Conservation (phyloP, 192 early-diverging fungal genomes). For the Coemansia biformis region DNA sequence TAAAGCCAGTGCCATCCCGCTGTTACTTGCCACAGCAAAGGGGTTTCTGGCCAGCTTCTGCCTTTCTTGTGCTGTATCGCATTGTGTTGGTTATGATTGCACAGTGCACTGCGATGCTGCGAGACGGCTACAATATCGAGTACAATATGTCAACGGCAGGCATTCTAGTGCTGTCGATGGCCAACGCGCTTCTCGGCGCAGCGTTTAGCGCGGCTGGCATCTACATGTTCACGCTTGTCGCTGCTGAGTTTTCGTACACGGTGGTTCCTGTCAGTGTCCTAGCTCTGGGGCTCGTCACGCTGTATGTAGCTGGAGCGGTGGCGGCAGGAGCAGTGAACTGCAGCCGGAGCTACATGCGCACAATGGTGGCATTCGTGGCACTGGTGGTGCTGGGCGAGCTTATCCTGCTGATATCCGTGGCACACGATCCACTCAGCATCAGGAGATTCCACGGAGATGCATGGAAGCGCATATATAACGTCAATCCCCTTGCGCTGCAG, state of each 20-base stretch:
- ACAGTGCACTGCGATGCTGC: too few relatives aligned
- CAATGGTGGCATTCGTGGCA: conserved; percentile 2
- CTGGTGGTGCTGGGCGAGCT: conserved; percentile 21
- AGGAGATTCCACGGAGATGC: conserved; percentile 22
- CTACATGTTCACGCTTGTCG: not conserved
- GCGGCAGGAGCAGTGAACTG: conserved; percentile 5
- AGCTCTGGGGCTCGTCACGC: conserved; percentile 4
- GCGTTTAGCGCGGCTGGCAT: conserved; percentile 3
- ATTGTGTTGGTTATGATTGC: too few relatives aligned
- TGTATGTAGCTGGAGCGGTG: conserved; percentile 4
- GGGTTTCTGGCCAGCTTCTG: too few relatives aligned
- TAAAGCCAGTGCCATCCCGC: too few relatives aligned
- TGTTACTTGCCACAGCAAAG: too few relatives aligned
- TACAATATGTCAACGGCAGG: not conserved
- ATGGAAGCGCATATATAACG: conserved; percentile 46
- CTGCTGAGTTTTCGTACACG: conserved; percentile 4
- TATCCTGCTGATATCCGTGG: conserved; percentile 8
- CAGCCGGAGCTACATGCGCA: not conserved
- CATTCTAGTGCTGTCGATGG: not conserved
- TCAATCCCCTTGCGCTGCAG: conserved; percentile 33
- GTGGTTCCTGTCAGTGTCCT: not conserved
- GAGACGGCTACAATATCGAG: too few relatives aligned
- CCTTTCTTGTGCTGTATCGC: not conserved
- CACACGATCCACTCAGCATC: conserved; percentile 13
- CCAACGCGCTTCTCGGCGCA: conserved; percentile 10